A percentile compares a stretch with the other conserved stretches of the same genome.
phyloP scores from a whole-genome alignment of 495 filamentous ascomycete species.

The Neohortaea acidophila region DNA sequence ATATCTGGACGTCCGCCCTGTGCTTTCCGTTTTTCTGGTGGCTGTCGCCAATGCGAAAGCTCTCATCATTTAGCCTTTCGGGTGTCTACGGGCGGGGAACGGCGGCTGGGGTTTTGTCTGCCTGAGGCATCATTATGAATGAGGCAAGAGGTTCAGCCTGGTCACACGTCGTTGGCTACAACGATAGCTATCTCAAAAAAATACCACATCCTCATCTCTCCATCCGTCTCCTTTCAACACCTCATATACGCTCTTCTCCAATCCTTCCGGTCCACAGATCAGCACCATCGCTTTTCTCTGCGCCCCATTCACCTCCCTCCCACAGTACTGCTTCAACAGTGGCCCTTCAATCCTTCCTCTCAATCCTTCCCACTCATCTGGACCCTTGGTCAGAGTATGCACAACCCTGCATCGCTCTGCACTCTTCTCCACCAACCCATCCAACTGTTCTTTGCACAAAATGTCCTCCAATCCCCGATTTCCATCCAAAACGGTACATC shows the following conservation, averaged over 20 bases:
- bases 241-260: slow-evolving; percentile 55
- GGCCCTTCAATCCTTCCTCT: slow-evolving; percentile 51
- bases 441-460: slow-evolving; percentile 61
- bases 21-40: too few species aligned
- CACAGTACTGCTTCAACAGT: slow-evolving; percentile 47
- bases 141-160: too few species aligned
- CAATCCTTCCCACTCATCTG: slow-evolving; percentile 51
- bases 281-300: slow-evolving; percentile 49
- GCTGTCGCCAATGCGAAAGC: too few species aligned
- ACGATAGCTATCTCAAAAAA: too few species aligned
- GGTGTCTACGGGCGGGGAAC: too few species aligned
- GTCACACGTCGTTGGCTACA: too few species aligned
- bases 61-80: too few species aligned
- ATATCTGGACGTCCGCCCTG: too few species aligned
- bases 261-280: slow-evolving; percentile 65
- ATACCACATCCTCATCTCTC: slow-evolving; percentile 63
- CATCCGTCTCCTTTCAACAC: slow-evolving; percentile 58
- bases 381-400: slow-evolving; percentile 55
- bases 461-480: slow-evolving; percentile 76
- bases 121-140: too few species aligned
- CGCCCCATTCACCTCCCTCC: slow-evolving; percentile 16
- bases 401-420: slow-evolving; percentile 47
- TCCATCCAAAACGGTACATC: slow-evolving; percentile 62
- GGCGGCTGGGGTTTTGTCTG: too few species aligned
- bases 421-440: slow-evolving; percentile 39